These are phyloP conservation scores for Mucor plumbeus DNA, from an alignment of 371 early-diverging fungal genomes.

Conservation along the genomic window DNA sequence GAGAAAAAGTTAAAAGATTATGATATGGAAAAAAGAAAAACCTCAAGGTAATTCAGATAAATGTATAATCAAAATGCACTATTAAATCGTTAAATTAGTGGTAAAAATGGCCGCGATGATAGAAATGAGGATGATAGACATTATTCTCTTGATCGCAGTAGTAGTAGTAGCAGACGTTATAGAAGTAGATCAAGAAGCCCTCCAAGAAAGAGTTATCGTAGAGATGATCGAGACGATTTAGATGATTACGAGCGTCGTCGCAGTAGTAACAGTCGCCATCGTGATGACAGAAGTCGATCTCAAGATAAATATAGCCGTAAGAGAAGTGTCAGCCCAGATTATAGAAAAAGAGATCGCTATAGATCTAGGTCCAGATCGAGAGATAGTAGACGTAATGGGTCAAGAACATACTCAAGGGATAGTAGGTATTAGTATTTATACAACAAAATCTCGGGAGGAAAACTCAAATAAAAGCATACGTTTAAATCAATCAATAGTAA, in stretches of 20 bases:
- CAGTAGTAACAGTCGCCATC: neutral
- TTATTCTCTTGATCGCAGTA: conserved; percentile 4
- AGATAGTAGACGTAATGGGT: conserved; percentile 2
- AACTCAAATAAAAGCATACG: no score
- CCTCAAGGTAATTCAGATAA: neutral
- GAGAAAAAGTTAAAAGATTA: conserved; percentile 67
- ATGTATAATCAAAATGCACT: neutral
- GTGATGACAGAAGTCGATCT: conserved; percentile 20
- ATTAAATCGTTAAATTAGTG: neutral
- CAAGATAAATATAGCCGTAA: conserved; percentile 13
- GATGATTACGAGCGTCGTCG: conserved; percentile 40
- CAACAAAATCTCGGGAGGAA: no score
- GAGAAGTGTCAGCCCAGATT: conserved; percentile 10
- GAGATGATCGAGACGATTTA: conserved; percentile 39
- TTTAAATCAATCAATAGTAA: no score
- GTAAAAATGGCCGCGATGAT: conserved; percentile 11
- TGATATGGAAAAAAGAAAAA: conserved; percentile 40
- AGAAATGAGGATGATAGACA: conserved; percentile 6
- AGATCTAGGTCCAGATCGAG: conserved; percentile 19
- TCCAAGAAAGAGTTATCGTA: conserved; percentile 15
- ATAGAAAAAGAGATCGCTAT: conserved; percentile 13
- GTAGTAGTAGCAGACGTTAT: neutral
- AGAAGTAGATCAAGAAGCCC: conserved; percentile 31
- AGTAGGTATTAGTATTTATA: neutral
- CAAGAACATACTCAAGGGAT: conserved; percentile 12